Evolutionary conservation across 495 filamentous ascomycete species (phyloP).

Genomic region (Xylaria castorea): DNA sequence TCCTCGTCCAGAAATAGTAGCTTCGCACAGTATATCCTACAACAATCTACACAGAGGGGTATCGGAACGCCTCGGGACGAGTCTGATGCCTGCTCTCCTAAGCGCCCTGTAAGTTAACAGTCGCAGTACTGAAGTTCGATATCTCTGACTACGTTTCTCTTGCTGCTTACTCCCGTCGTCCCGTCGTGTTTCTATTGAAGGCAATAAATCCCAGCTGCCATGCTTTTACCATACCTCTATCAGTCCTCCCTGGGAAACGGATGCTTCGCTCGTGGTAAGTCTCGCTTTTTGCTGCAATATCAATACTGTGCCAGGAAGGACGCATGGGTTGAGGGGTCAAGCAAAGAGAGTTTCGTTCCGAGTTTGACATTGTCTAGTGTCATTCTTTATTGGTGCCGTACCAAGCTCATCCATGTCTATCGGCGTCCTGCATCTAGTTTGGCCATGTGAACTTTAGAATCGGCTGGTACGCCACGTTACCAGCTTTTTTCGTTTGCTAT

Average conservation of each 20-base stretch:
- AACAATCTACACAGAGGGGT: not conserved
- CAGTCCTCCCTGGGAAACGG: not conserved
- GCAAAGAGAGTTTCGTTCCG: conserved; percentile 35
- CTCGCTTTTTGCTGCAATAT: not conserved
- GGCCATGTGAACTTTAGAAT: conserved; percentile 24
- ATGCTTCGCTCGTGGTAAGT: not conserved
- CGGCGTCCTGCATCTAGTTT: conserved; percentile 26
- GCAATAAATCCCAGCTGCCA: not conserved
- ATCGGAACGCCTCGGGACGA: not conserved
- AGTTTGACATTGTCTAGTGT: conserved; percentile 28
- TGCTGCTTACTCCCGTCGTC: not conserved
- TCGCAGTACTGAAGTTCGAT: not conserved
- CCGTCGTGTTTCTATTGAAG: not conserved
- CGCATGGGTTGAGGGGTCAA: conserved; percentile 19
- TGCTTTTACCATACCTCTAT: not conserved
- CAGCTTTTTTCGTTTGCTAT: conserved; percentile 15
- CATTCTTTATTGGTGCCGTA: conserved; percentile 19
- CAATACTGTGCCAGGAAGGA: conserved; percentile 14
- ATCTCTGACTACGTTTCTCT: not conserved
- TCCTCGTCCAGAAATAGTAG: not conserved
- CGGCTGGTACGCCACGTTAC: conserved; percentile 11
- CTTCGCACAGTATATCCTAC: conserved; percentile 14
- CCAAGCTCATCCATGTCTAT: conserved; percentile 25
- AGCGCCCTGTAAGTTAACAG: not conserved
- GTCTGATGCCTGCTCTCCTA: not conserved